These are phyloP conservation scores for Anacardium occidentale DNA, from an alignment of 345 rosid species.

Conservation along the genomic window DNA sequence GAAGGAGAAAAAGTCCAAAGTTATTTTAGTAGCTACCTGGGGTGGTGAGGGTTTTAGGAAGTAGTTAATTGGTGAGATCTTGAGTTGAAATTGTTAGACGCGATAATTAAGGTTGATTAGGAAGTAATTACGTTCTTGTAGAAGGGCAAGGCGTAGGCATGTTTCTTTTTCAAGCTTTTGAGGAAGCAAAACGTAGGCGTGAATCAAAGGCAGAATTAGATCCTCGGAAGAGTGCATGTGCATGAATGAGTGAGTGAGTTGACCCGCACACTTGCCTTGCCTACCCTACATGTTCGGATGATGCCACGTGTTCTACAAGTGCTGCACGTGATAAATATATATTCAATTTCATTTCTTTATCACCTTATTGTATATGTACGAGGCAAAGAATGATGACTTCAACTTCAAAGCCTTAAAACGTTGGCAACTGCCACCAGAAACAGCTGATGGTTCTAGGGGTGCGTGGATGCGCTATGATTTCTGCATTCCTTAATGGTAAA, in stretches of 20 bases:
- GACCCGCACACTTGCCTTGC: background rate
- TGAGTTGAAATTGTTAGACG: background rate
- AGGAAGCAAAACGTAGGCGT: background rate
- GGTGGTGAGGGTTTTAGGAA: background rate
- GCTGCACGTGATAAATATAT: too few relatives aligned
- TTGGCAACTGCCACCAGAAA: too few relatives aligned
- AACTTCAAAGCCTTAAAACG: too few relatives aligned
- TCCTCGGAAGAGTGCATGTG: background rate
- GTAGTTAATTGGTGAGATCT: constrained; percentile 1
- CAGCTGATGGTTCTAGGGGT: too few relatives aligned
- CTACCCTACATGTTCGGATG: background rate
- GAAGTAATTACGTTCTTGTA: background rate
- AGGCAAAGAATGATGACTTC: too few relatives aligned
- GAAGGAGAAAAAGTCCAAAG: background rate
- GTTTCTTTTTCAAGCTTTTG: too few relatives aligned
- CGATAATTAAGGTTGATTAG: too few relatives aligned
- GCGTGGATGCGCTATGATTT: too few relatives aligned
- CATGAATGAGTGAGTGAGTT: constrained; percentile 4
- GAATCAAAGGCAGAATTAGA: background rate
- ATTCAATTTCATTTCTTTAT: too few relatives aligned
- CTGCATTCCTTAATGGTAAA: too few relatives aligned
- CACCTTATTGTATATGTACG: too few relatives aligned
- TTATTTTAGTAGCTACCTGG: background rate
- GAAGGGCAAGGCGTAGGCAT: too few relatives aligned
- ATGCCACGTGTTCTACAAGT: background rate